These are phyloP conservation scores for Eudorina sp. DNA, from an alignment of 139 green algal species.

Conservation along the genomic window DNA sequence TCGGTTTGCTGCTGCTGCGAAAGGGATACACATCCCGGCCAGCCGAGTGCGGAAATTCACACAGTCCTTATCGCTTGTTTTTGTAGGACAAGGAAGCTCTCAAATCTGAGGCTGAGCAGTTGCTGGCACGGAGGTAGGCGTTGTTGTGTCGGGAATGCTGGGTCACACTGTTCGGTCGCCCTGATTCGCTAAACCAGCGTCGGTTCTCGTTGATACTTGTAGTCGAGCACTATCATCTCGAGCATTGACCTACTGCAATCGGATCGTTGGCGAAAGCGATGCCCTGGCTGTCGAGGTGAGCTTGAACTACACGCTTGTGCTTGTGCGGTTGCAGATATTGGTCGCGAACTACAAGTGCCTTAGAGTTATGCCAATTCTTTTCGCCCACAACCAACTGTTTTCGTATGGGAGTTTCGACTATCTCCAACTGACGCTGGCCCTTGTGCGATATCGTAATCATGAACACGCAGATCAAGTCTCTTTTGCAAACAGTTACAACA, in stretches of 20 bases:
- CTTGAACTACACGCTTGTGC: too few relatives aligned
- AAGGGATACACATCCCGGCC: too few relatives aligned
- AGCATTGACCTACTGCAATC: conserved; percentile 73
- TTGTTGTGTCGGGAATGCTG: background rate
- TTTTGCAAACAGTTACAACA: conserved; percentile 53
- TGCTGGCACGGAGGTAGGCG: background rate
- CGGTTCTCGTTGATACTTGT: background rate
- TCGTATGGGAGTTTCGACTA: too few relatives aligned
- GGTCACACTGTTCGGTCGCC: background rate
- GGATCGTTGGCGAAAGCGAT: conserved; percentile 75
- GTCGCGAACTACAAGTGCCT: too few relatives aligned
- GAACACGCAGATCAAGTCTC: conserved; percentile 69
- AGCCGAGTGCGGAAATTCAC: too few relatives aligned
- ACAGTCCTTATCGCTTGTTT: background rate
- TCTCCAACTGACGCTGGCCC: too few relatives aligned
- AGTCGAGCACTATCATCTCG: conserved; percentile 77
- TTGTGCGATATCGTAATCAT: too few relatives aligned
- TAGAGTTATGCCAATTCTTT: too few relatives aligned
- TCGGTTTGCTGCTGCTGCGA: too few relatives aligned
- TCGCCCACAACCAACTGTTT: too few relatives aligned
- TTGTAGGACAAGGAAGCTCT: background rate
- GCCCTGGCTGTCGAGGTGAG: conserved; percentile 80
- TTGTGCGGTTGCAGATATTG: too few relatives aligned
- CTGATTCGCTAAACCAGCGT: too few relatives aligned
- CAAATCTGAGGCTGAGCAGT: conserved; percentile 5